Conservation (phyloP, 192 early-diverging fungal genomes). For the Backusella tuberculispora region DNA sequence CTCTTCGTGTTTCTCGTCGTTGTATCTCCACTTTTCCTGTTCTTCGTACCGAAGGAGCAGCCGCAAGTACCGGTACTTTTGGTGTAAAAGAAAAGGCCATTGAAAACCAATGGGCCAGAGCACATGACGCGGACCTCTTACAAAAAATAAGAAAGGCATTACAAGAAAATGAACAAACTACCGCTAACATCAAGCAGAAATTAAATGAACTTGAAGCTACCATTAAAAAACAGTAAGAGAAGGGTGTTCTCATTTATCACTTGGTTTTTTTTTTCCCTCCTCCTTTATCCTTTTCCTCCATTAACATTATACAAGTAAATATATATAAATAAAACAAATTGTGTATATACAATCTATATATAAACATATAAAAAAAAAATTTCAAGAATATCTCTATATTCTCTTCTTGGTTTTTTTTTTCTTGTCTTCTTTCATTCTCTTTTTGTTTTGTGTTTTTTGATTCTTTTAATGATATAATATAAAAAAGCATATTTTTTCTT, state of each 20-base stretch:
- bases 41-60: no score
- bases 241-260: no score
- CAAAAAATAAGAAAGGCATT: background rate
- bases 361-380: no score
- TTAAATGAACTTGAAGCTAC: slow-evolving; percentile 2
- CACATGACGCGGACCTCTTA: background rate
- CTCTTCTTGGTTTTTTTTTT: background rate
- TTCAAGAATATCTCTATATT: background rate
- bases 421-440: background rate
- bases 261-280: no score
- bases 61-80: no score
- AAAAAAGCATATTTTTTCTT: background rate
- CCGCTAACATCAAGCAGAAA: background rate
- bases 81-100: no score
- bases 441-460: background rate
- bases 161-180: slow-evolving; percentile 1
- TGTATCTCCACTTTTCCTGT: no score
- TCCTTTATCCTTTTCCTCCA: background rate
- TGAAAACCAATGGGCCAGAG: no score
- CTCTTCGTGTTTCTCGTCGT: no score
- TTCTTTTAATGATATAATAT: slow-evolving; percentile 13
- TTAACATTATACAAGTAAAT: no score
- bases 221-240: background rate
- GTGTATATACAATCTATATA: no score
- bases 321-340: background rate